Evolutionary conservation across 2,329 filamentous ascomycete species (phyloP).

Genomic region (Monilinia polystroma): DNA sequence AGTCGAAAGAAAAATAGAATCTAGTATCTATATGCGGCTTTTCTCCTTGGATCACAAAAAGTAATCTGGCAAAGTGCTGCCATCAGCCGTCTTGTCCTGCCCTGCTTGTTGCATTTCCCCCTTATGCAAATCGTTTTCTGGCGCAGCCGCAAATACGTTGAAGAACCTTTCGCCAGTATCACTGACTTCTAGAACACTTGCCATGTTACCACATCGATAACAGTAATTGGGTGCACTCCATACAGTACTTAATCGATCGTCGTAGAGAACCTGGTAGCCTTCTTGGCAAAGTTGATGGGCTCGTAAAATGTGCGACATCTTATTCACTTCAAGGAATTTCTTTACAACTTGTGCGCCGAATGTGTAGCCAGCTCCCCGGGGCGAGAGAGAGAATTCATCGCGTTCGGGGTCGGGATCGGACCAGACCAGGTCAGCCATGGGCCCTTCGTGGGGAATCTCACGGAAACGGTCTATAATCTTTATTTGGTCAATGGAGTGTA

Average conservation of each 20-base stretch:
- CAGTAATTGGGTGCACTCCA: slow-evolving; percentile 90
- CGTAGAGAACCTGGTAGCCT: slow-evolving; percentile 94
- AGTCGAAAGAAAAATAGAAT: slow-evolving; percentile 2
- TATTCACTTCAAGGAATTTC: slow-evolving; percentile 96
- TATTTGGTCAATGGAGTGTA: slow-evolving; percentile 98
- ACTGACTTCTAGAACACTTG: slow-evolving; percentile 93
- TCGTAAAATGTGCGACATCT: slow-evolving; percentile 94
- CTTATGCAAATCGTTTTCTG: slow-evolving; percentile 89
- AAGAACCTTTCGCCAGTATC: slow-evolving; percentile 92
- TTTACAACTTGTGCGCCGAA: slow-evolving; percentile 97
- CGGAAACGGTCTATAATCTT: slow-evolving; percentile 99
- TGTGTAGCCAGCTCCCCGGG: slow-evolving; percentile 91
- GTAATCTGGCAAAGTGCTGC: slow-evolving; percentile 65
- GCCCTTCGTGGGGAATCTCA: slow-evolving; percentile 96
- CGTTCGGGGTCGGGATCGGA: slow-evolving; percentile 96
- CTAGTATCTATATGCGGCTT: background rate
- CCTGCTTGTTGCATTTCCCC: slow-evolving; percentile 80
- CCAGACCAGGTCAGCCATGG: slow-evolving; percentile 99
- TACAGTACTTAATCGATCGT: slow-evolving; percentile 90
- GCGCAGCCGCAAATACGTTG: slow-evolving; percentile 96
- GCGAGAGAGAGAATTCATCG: slow-evolving; percentile 93
- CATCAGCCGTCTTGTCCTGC: slow-evolving; percentile 67
- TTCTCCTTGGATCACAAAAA: slow-evolving; percentile 53
- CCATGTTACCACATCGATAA: slow-evolving; percentile 94
- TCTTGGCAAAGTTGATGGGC: slow-evolving; percentile 99